phyloP scores from a whole-genome alignment of 495 filamentous ascomycete species.

The Aspergillus hancockii region DNA sequence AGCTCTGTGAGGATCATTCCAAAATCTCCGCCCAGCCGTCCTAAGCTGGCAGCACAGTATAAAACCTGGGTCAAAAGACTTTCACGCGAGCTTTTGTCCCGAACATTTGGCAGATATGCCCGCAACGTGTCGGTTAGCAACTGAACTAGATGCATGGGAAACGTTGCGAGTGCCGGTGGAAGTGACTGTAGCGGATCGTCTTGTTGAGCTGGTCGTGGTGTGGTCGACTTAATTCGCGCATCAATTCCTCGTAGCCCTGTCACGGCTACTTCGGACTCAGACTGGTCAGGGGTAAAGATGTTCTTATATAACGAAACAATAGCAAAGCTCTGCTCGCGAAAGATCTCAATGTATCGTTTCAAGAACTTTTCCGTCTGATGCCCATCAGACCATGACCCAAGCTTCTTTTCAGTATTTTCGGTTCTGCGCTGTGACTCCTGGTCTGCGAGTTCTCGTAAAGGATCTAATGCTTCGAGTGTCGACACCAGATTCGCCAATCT shows the following conservation, averaged over 20 bases:
- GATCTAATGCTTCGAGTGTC: constrained; percentile 82
- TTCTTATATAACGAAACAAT: constrained; percentile 90
- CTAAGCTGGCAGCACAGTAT: constrained; percentile 92
- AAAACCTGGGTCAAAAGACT: constrained; percentile 91
- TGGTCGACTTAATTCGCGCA: constrained; percentile 28
- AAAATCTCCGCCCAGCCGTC: constrained; percentile 90
- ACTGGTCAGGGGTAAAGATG: constrained; percentile 69
- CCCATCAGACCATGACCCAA: constrained; percentile 60
- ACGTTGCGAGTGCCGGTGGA: constrained; percentile 78
- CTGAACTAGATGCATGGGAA: constrained; percentile 81
- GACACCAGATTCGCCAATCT: constrained; percentile 75
- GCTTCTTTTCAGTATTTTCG: constrained; percentile 26
- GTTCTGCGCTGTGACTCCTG: constrained; percentile 66
- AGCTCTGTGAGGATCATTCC: constrained; percentile 79
- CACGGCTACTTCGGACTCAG: constrained; percentile 35
- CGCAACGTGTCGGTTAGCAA: constrained; percentile 78
- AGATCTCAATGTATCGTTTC: constrained; percentile 96
- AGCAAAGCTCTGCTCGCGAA: constrained; percentile 95
- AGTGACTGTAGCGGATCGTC: constrained; percentile 66
- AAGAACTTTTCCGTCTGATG: constrained; percentile 94
- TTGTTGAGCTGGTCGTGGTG: constrained; percentile 24
- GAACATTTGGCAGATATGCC: constrained; percentile 79
- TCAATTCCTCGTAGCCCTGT: constrained; percentile 37
- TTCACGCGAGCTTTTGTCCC: constrained; percentile 75
- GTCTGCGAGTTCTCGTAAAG: constrained; percentile 84